phyloP scores from a whole-genome alignment of 306 rosid genomes.

The Senna tora region DNA sequence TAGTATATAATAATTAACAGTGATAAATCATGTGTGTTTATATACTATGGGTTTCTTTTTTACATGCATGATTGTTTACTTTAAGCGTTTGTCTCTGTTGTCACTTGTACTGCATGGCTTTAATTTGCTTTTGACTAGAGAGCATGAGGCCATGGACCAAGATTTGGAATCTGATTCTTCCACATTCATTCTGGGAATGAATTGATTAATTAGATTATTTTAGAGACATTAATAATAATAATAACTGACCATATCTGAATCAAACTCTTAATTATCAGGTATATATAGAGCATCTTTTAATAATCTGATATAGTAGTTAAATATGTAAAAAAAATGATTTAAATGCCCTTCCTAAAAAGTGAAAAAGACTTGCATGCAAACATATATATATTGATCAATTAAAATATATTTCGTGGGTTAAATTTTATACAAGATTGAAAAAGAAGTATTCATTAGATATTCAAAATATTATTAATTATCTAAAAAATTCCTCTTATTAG shows the following conservation, averaged over 20 bases:
- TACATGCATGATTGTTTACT: slow-evolving; percentile 30
- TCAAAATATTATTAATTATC: neutral
- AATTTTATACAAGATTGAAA: neutral
- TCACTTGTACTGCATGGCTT: slow-evolving; percentile 9
- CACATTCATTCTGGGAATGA: neutral
- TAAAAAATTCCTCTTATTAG: too few species aligned
- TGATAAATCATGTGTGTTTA: slow-evolving; percentile 22
- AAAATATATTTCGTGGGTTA: neutral
- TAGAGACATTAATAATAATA: neutral
- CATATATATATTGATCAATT: neutral
- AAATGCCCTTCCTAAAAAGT: neutral
- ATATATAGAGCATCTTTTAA: too few species aligned
- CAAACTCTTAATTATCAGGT: neutral
- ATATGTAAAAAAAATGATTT: neutral
- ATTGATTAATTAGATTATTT: neutral
- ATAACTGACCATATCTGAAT: neutral
- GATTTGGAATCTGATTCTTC: slow-evolving; percentile 20
- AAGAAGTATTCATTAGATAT: neutral
- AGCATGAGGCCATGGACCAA: slow-evolving; percentile 18
- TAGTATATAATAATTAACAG: slow-evolving; percentile 2
- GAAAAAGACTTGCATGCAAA: neutral
- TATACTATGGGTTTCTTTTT: neutral
- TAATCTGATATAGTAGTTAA: too few species aligned
- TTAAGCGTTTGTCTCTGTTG: slow-evolving; percentile 21
- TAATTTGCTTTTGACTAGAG: slow-evolving; percentile 18